Evolutionary conservation across 305 asterid species (phyloP), one percentile per base, ranked within the genome.

Genomic region (Solanum aculeatissimum): DNA sequence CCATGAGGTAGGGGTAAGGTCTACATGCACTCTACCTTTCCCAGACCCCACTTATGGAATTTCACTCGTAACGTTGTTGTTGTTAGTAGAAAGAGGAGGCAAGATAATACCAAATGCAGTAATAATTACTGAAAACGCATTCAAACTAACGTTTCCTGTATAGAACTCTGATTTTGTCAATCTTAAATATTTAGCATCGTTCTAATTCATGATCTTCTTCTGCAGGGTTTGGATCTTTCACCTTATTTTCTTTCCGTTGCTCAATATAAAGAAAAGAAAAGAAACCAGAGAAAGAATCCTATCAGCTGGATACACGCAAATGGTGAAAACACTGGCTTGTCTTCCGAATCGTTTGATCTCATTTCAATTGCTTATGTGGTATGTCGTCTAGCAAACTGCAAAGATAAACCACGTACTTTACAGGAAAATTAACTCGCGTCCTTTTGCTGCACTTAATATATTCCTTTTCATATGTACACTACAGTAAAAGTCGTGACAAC

Each of bases 231-330:
- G 83, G 99, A 96, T 88, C 90, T 96, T 43, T 96, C 99, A 38
- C 99, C 99, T 38, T 94, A 93, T 89, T 96, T 96, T 88, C 90
- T 94, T 81, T 92, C 99, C 66, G 99, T 96, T 83, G 99, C 98
- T 65, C 97, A 94, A 83, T 88, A 85, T 80, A 96, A 93, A 84
- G 95, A 96, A 69, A 94, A 91, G 90, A 88, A 85, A 80, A 82
- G 90, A 70, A 87, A 83, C 75, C 86, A 32, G 85, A 87, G 89
- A 53, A 88, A 83, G 91, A 90, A 91, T 74, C 85, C 87, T 40
- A 87, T 91, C 72, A 84, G 84, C 81, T 96, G 98, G 97, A 86
- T 92, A 87, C 99, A 96, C 84, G 98, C 91, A 85, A 96, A 93
- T 55, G 97, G 98, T 77, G 99, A 96, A 93, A 89, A 85, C 86